Evolutionary conservation across 257 asterid species (phyloP).

Genomic region (Fraxinus quadrangulata): DNA sequence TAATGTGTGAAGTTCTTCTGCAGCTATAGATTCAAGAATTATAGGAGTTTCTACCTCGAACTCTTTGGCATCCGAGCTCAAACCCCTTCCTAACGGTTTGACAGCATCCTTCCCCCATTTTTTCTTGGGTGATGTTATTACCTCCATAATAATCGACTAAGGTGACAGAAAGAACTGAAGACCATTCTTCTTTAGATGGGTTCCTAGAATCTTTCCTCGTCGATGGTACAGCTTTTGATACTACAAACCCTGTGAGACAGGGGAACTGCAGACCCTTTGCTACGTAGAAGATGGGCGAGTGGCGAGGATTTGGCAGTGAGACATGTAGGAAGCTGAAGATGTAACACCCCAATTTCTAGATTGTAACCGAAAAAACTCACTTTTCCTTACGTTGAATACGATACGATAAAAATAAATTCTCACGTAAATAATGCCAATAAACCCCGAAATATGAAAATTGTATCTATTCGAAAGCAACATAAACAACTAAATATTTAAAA

Average conservation of each 20-base stretch:
- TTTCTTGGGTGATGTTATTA: slow-evolving; percentile 55
- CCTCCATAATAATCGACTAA: slow-evolving; percentile 82
- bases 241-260: slow-evolving; percentile 77
- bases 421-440: too few relatives aligned
- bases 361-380: too few relatives aligned
- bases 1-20: slow-evolving; percentile 91
- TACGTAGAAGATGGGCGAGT: slow-evolving; percentile 89
- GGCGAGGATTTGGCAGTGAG: slow-evolving; percentile 98
- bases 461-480: too few relatives aligned
- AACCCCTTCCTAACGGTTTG: slow-evolving; percentile 59
- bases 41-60: slow-evolving; percentile 63
- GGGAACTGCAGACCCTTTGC: slow-evolving; percentile 94
- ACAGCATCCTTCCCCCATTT: slow-evolving; percentile 43
- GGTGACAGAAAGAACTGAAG: slow-evolving; percentile 77
- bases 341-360: too few relatives aligned
- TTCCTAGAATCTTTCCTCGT: slow-evolving; percentile 69
- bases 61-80: slow-evolving; percentile 58
- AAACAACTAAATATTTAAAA: too few relatives aligned
- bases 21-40: slow-evolving; percentile 73
- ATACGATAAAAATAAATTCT: slow-evolving; percentile 36
- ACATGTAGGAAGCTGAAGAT: slow-evolving; percentile 64
- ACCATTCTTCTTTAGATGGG: slow-evolving; percentile 87
- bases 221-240: slow-evolving; percentile 87
- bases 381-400: slow-evolving; percentile 46
- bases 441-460: too few relatives aligned